Percentiles rank a stretch among this genome's conserved stretches.
phyloP scores from a whole-genome alignment of 2,329 filamentous ascomycete genomes.

The Talaromyces sp. region DNA sequence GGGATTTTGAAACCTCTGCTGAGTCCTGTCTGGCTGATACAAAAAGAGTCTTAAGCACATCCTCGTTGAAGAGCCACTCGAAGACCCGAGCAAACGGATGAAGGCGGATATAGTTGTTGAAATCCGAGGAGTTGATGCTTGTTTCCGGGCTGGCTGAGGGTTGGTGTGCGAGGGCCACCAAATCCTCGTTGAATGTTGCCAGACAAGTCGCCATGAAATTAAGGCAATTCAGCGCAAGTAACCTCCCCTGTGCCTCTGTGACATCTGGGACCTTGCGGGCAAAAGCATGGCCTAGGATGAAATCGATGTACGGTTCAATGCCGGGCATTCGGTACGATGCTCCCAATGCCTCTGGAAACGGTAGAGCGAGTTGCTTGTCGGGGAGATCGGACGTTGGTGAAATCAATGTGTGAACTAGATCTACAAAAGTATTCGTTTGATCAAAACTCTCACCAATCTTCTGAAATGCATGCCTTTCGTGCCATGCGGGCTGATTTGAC shows the following conservation, averaged over 20 bases:
- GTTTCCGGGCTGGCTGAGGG: slow-evolving; percentile 72
- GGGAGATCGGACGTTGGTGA: slow-evolving; percentile 49
- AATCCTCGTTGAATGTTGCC: slow-evolving; percentile 86
- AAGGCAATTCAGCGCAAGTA: slow-evolving; percentile 75
- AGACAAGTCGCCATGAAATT: slow-evolving; percentile 78
- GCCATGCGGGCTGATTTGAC: slow-evolving; percentile 40
- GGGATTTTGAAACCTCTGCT: slow-evolving; percentile 66
- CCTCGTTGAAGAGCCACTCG: slow-evolving; percentile 97
- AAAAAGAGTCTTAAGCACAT: slow-evolving; percentile 76
- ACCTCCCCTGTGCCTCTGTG: slow-evolving; percentile 65
- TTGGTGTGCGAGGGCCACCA: slow-evolving; percentile 79
- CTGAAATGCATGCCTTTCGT: slow-evolving; percentile 63
- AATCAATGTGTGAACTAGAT: slow-evolving; percentile 69
- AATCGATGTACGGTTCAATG: slow-evolving; percentile 90
- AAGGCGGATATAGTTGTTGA: slow-evolving; percentile 75
- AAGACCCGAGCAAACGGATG: slow-evolving; percentile 93
- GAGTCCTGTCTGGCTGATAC: slow-evolving; percentile 73
- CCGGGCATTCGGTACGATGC: slow-evolving; percentile 74
- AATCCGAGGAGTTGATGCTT: slow-evolving; percentile 68
- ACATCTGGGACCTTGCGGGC: slow-evolving; percentile 63
- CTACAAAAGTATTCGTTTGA: slow-evolving; percentile 78
- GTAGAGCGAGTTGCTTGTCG: slow-evolving; percentile 68
- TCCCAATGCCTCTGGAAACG: slow-evolving; percentile 84
- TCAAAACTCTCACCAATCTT: slow-evolving; percentile 77
- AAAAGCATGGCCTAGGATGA: slow-evolving; percentile 76